Evolutionary conservation across 192 early-diverging fungal genomes (phyloP), one percentile per base, ranked within the genome.

Genomic region (Lunasporangiospora selenospora): DNA sequence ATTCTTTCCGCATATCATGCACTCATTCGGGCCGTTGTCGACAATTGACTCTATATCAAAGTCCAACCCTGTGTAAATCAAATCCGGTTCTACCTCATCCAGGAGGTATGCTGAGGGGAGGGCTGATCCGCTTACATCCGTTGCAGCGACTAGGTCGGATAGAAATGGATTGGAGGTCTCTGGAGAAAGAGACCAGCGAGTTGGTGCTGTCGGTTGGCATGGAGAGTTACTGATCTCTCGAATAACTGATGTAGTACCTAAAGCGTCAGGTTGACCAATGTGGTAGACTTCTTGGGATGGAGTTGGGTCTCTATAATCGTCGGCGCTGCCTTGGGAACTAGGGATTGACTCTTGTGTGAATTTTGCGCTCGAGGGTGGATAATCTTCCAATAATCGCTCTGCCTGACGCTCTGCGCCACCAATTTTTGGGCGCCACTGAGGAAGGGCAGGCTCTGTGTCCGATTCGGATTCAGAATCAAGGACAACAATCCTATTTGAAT

Each of bases 381-480:
- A 29, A 27, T 13, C 29, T 19, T 27, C 18, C 3, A 45, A 46
- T n/a, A n/a, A n/a, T n/a, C n/a, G n/a, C n/a, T n/a, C n/a, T n/a
- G n/a, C n/a, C n/a, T n/a, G n/a, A n/a, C n/a, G n/a, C n/a, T n/a
- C n/a, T n/a, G n/a, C 56, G 56, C 56, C 56, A 58, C 56, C 56
- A 58, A 58, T 4, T 16, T 37, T 37, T 24, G 21, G 41, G 11
- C 32, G 42, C 18, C 6, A 15, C 18, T 23, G 29, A 24, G 19
- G 41, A 7, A 6, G 23, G 11, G 11, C 31, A 10, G 0, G 15
- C 9, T 58, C 56, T 7, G 29, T 33, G 16, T 58, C 56, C 3
- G 56, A 34, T 12, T 58, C 56, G 44, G 56, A 58, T 58, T 58
- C 56, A 19, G 56, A 58, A 37, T 58, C 56, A 8, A 58, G 56